Evolutionary conservation across 2,329 filamentous ascomycete species (phyloP), one percentile per base, ranked within the genome.

Genomic region (Fusarium avenaceum): DNA sequence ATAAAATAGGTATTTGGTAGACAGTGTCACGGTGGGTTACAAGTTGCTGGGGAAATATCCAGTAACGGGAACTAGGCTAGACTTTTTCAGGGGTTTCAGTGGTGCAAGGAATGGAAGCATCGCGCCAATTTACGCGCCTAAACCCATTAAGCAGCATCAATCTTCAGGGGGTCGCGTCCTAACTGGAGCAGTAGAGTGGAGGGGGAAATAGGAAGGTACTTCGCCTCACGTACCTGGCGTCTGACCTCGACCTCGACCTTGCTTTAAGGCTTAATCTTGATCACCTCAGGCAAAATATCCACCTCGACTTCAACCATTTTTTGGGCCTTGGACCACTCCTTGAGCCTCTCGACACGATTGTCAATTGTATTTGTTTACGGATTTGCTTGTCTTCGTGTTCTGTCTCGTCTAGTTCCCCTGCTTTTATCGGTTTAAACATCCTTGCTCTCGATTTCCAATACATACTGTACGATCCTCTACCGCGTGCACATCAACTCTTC

Each of bases 21-120:
- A 54, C 30, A 39, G 15, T 48, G 24, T 24, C 51, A n/a, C 35
- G 20, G 65, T 50, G 68, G 70, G 63, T 40, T 56, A 15, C 44
- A 52, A 55, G 71, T 73, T 73, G 71, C 69, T 70, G 33, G 49
- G 69, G 71, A 59, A 71, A 72, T 65, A 57, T 52, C 55, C 24
- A 53, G 52, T 33, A 59, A 55, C 57, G 62, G 57, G 48, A 61
- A 55, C 62, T 30, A 72, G 35, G 19, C 35, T 38, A 38, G 48
- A 53, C 42, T 38, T 11, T 72, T 62, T 42, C 50, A 61, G 58
- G 28, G 44, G 35, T 47, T 30, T 55, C 42, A 55, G 57, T 61
- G 55, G 50, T 58, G 17, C 22, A 43, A 50, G 48, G 49, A 63
- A 46, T 56, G 46, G 56, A 45, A 52, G 51, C n/a, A 60, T 39